phyloP scores from a whole-genome alignment of 108 stramenopile species.

The Fragilariopsis cylindrus region DNA sequence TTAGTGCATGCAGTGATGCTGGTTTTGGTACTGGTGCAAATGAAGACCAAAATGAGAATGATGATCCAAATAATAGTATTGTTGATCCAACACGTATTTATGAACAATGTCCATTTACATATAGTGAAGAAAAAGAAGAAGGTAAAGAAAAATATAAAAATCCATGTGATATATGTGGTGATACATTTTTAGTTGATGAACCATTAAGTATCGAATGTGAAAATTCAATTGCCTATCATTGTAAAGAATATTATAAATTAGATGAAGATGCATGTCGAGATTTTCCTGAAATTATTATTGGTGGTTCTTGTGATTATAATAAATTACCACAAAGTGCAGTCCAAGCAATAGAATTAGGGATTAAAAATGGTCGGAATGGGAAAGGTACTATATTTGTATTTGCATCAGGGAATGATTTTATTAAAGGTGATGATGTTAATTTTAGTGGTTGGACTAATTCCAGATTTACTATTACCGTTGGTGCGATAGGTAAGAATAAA shows the following conservation, averaged over 20 bases:
- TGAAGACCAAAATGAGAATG: background rate
- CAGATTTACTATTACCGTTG: conserved; percentile 45
- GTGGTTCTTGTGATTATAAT: conserved; percentile 32
- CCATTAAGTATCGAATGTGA: conserved; percentile 8
- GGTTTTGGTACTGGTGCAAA: background rate
- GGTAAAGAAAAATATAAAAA: background rate
- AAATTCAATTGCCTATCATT: conserved; percentile 23
- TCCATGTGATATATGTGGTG: conserved; percentile 16
- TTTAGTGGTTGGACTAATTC: conserved; percentile 38
- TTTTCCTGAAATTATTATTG: conserved; percentile 28
- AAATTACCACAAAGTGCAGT: background rate
- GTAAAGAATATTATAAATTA: conserved; percentile 16
- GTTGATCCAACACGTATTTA: background rate
- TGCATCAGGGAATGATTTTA: conserved; percentile 47
- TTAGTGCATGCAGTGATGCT: background rate
- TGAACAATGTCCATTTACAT: conserved; percentile 16
- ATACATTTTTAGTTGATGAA: background rate
- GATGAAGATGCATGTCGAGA: conserved; percentile 36
- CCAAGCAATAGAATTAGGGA: conserved; percentile 19
- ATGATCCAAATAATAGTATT: background rate
- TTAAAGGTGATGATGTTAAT: conserved; percentile 40
- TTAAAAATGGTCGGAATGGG: conserved; percentile 41
- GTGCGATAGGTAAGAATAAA: conserved; percentile 41
- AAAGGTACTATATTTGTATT: conserved; percentile 52
- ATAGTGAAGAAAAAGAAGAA: background rate